phyloP scores from a whole-genome alignment of 306 rosid genomes.

The Aeschynomene evenia region DNA sequence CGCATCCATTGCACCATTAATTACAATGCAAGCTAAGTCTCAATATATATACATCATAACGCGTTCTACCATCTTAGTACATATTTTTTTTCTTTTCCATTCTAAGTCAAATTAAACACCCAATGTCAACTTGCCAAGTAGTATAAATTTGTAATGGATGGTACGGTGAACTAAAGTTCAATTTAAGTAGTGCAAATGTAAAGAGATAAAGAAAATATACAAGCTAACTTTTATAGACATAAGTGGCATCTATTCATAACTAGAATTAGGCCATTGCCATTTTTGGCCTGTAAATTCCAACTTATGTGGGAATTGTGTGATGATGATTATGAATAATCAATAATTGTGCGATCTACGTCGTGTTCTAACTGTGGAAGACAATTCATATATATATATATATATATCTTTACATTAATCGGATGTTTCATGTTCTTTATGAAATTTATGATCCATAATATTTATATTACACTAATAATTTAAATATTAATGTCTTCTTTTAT shows the following conservation, averaged over 20 bases:
- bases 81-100: no score
- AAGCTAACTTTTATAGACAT: background rate
- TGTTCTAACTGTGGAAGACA: background rate
- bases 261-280: background rate
- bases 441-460: no score
- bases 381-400: background rate
- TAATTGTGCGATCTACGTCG: background rate
- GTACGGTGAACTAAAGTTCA: background rate
- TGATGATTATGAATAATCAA: no score
- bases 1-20: background rate
- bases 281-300: background rate
- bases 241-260: background rate
- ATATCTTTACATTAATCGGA: constrained; percentile 5
- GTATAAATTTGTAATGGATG: background rate
- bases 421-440: constrained; percentile 6
- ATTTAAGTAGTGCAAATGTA: background rate
- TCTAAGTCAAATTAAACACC: no score
- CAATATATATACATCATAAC: no score
- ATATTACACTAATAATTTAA: no score
- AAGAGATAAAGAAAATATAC: background rate
- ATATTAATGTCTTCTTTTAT: no score
- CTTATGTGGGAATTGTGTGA: background rate
- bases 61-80: no score
- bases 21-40: no score
- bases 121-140: background rate